phyloP scores from a whole-genome alignment of 2,329 filamentous ascomycete species.

The Hymenoscyphus salicellus region DNA sequence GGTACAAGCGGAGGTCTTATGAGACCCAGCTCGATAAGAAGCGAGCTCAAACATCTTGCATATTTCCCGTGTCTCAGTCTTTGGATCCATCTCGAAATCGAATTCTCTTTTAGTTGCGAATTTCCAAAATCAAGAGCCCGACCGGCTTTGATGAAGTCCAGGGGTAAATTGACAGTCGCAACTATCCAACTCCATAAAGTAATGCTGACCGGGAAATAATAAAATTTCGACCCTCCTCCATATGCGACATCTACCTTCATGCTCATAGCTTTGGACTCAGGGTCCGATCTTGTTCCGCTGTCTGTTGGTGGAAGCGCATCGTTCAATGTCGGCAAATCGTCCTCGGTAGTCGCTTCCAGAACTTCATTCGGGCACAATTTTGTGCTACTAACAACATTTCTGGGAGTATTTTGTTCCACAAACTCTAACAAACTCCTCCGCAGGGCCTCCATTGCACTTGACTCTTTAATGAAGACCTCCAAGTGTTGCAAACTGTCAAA shows the following conservation, averaged over 20 bases:
- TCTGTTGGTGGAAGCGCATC: background rate
- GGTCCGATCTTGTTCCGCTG: background rate
- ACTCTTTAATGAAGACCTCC: constrained; percentile 17
- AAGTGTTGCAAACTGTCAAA: constrained; percentile 5
- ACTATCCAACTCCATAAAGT: background rate
- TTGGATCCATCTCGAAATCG: too few species aligned
- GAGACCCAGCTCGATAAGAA: background rate
- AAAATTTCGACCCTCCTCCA: too few species aligned
- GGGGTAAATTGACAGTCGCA: background rate
- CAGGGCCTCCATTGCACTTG: constrained; percentile 8
- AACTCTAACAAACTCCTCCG: constrained; percentile 8
- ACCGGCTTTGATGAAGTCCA: background rate
- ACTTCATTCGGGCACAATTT: background rate
- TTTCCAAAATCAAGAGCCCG: background rate
- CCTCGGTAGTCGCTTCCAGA: background rate
- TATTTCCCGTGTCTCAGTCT: too few species aligned
- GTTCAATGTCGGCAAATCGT: too few species aligned
- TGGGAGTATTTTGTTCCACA: background rate
- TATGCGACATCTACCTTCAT: background rate
- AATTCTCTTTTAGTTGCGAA: background rate
- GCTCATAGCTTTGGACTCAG: background rate
- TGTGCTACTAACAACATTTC: background rate
- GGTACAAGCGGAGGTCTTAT: background rate
- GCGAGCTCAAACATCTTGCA: background rate
- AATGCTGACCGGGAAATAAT: too few species aligned